Base-by-base conservation (phyloP, 1,284 basidiomycete species). In the Mycosarcoma mackinlayi region DNA sequence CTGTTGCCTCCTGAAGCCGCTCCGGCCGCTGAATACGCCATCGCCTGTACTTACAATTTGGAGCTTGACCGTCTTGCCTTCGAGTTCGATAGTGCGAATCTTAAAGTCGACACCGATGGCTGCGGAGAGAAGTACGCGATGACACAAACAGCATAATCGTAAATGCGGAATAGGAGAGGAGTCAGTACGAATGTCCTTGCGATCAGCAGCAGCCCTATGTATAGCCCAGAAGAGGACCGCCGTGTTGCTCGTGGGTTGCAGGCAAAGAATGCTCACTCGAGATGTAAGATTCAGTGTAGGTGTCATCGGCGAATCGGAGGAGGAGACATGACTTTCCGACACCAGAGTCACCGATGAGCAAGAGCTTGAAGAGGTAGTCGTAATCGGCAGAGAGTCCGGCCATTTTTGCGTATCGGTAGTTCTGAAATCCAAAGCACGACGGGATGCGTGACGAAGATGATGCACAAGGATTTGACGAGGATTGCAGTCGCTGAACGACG, bases 1-100 rank as follows among this genome's bases (percentile, higher is more conserved):
- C n/a, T 33, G 19, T 6, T 25, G 23, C 39, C 27, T 23, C 16
- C 21, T 14, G 19, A 21, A 24, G 19, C 8, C 8, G 10, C 11
- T 18, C 19, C 38, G 21, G 19, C 19, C 16, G 6, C 4, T 34
- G 31, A 46, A 13, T n/a, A 28, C 4, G 7, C 21, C 10, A 19
- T 19, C n/a, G 7, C 5, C 6, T 24, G 9, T 46, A 89, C 94
- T 86, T 83, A 97, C 94, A 85, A 99, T 99, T 86, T 98, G 96
- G 65, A 99, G 89, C 85, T 98, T 99, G 81, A 98, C 93, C 2
- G 93, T 98, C 92, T 98, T 98, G 75, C 95, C 95, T 84, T 98
- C 96, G 54, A 99, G 88, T 85, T 99, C 96, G 84, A 99, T 98
- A 45, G 96, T 99, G 78, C 96, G 88, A 86, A 99, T 98, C 91